These are phyloP conservation scores for Cyberlindnera suaveolens DNA, from an alignment of 805 yeast species.

Conservation along the genomic window DNA sequence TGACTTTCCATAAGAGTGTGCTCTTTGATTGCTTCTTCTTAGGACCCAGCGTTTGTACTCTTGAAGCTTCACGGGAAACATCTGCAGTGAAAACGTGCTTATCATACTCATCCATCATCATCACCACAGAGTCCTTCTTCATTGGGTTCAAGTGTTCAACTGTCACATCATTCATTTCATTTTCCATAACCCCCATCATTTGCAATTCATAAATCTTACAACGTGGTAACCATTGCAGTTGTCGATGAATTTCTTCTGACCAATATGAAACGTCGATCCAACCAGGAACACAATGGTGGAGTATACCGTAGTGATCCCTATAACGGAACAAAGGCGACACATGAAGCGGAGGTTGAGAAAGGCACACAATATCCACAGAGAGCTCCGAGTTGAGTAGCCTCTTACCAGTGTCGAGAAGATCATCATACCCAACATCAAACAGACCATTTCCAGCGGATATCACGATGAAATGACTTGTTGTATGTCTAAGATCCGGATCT, in stretches of 20 bases:
- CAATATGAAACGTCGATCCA: constrained; percentile 96
- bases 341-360: constrained; percentile 88
- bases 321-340: constrained; percentile 84
- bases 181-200: constrained; percentile 98
- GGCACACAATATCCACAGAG: constrained; percentile 82
- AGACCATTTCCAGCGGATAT: constrained; percentile 92
- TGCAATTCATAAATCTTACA: constrained; percentile 93
- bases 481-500: constrained; percentile 82
- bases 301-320: constrained; percentile 40
- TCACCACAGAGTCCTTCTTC: constrained; percentile 35
- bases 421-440: constrained; percentile 82
- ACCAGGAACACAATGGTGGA: constrained; percentile 79
- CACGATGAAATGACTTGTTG: constrained; percentile 83
- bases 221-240: constrained; percentile 80
- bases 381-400: constrained; percentile 73
- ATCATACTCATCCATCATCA: constrained; percentile 69
- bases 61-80: constrained; percentile 7
- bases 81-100: constrained; percentile 37
- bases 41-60: background rate
- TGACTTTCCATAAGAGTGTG: constrained; percentile 19
- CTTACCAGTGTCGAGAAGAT: constrained; percentile 67
- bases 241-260: constrained; percentile 43
- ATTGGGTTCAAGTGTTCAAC: constrained; percentile 48
- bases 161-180: constrained; percentile 66
- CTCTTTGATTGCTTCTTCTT: constrained; percentile 6